A percentile compares a stretch with the other conserved stretches of the same genome.
Conservation (phyloP, 768 basidiomycete genomes). For the Tephrocybe sp. region DNA sequence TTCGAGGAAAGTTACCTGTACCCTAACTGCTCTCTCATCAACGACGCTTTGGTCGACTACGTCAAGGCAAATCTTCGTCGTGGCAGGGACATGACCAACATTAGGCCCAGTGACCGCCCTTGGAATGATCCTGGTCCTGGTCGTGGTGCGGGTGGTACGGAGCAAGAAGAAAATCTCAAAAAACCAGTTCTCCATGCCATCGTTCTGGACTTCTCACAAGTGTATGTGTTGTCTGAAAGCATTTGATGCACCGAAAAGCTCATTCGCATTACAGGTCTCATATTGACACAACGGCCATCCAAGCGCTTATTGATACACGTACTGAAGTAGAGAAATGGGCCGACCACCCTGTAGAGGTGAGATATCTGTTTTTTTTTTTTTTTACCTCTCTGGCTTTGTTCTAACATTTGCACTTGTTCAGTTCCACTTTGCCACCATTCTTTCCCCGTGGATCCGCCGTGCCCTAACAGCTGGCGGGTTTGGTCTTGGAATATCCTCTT, state of each 20-base stretch:
- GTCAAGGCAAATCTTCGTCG: slow-evolving; percentile 78
- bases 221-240: slow-evolving; percentile 43
- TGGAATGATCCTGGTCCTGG: slow-evolving; percentile 93
- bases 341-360: slow-evolving; percentile 70
- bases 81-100: slow-evolving; percentile 68
- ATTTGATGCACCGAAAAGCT: background rate
- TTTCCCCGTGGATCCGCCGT: slow-evolving; percentile 93
- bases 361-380: slow-evolving; percentile 10
- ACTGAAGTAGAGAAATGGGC: slow-evolving; percentile 88
- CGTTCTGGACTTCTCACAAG: slow-evolving; percentile 86
- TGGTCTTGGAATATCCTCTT: slow-evolving; percentile 60
- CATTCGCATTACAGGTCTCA: slow-evolving; percentile 54
- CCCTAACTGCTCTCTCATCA: slow-evolving; percentile 72
- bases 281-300: slow-evolving; percentile 89
- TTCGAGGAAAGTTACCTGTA: slow-evolving; percentile 90
- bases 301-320: slow-evolving; percentile 88
- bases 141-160: slow-evolving; percentile 43
- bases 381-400: background rate
- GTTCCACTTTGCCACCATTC: slow-evolving; percentile 93
- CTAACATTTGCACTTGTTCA: too few species aligned
- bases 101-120: slow-evolving; percentile 71
- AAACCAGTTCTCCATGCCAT: slow-evolving; percentile 80
- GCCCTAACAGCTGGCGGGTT: slow-evolving; percentile 90
- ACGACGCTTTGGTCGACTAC: slow-evolving; percentile 74
- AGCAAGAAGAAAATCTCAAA: slow-evolving; percentile 47